Percentiles rank a stretch among this genome's conserved stretches.
phyloP scores from a whole-genome alignment of 352 stramenopile genomes.

The Thalassiosira ordinaria region DNA sequence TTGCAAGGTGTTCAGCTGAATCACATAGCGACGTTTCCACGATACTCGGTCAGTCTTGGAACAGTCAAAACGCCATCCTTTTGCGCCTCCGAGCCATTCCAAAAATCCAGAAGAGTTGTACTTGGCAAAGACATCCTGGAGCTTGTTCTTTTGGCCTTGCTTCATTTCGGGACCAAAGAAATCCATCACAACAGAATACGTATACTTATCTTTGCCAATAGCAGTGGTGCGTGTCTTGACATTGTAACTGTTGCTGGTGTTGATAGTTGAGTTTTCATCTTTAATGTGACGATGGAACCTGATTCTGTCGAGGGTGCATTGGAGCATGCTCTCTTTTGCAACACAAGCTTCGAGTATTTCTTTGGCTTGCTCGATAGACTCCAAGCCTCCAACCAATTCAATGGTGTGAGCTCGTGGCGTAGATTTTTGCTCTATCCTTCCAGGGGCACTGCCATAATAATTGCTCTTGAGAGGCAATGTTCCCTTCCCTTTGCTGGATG shows the following conservation, averaged over 20 bases:
- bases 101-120: neutral
- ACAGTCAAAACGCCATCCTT: conserved; percentile 10
- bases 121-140: conserved; percentile 1
- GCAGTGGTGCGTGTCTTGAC: neutral
- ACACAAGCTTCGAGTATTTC: neutral
- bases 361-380: conserved; percentile 1
- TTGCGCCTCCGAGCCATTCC: conserved; percentile 20
- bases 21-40: conserved; percentile 11
- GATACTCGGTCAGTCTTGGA: neutral
- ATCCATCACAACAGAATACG: conserved; percentile 3
- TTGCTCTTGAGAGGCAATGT: no score
- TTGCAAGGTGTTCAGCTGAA: conserved; percentile 22
- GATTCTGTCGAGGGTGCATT: neutral
- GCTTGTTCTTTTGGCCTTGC: neutral
- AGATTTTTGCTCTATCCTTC: neutral
- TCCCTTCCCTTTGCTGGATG: no score
- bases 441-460: neutral
- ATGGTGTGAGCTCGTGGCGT: neutral
- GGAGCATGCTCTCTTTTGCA: conserved; percentile 1
- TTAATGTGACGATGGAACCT: no score
- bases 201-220: neutral
- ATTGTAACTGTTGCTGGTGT: neutral
- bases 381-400: neutral
- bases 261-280: no score
- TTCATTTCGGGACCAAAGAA: neutral